Conservation (phyloP, 495 filamentous ascomycete genomes). For the Penicillium atrosanguineum region DNA sequence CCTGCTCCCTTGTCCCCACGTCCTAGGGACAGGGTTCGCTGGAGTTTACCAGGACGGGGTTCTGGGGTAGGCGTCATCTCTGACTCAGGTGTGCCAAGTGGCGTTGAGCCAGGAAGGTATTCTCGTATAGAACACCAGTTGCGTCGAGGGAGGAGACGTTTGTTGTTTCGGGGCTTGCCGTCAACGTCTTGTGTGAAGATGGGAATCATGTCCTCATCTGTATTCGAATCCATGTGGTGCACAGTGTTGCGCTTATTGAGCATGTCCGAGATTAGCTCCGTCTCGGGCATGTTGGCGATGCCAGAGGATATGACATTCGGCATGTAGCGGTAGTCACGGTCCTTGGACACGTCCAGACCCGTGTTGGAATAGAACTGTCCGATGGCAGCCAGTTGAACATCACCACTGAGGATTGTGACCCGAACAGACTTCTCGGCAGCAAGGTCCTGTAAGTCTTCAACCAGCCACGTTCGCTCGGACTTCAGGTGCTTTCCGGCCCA, state of each 20-base stretch:
- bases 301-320: constrained; percentile 85
- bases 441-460: constrained; percentile 86
- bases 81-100: constrained; percentile 57
- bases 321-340: constrained; percentile 93
- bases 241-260: constrained; percentile 92
- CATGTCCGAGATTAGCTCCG: constrained; percentile 84
- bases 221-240: constrained; percentile 71
- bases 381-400: constrained; percentile 89
- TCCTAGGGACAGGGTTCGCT: constrained; percentile 62
- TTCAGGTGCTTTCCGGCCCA: constrained; percentile 98
- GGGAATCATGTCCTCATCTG: constrained; percentile 94
- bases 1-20: constrained; percentile 46
- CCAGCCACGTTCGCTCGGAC: constrained; percentile 76
- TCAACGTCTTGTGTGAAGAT: constrained; percentile 88
- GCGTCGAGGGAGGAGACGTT: constrained; percentile 79
- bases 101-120: constrained; percentile 73
- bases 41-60: constrained; percentile 48
- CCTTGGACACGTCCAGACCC: constrained; percentile 70
- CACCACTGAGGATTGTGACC: constrained; percentile 55
- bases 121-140: constrained; percentile 90
- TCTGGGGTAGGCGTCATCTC: constrained; percentile 30
- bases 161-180: constrained; percentile 85
- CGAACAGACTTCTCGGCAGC: constrained; percentile 88
- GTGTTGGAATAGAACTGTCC: constrained; percentile 94
- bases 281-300: constrained; percentile 87